A percentile compares a stretch with the other conserved stretches of the same genome.
phyloP scores from a whole-genome alignment of 129 eudicot genomes.

The Chrysanthemum seticuspe region DNA sequence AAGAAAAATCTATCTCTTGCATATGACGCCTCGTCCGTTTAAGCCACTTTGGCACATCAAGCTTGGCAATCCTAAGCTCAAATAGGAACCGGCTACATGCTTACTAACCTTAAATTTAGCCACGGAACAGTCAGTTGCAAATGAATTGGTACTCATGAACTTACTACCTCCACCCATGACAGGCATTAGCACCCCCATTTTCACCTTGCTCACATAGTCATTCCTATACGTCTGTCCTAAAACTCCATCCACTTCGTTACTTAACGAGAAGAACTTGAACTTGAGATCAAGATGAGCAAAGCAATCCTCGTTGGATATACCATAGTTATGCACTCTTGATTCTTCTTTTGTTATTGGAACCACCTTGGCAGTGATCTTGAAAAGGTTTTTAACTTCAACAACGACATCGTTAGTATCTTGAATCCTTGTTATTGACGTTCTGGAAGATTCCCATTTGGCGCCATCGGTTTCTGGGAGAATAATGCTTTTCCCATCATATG shows the following conservation, averaged over 20 bases:
- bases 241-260: slow-evolving; percentile 52
- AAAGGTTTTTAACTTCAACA: slow-evolving; percentile 46
- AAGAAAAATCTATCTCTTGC: slow-evolving; percentile 58
- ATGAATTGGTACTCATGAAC: slow-evolving; percentile 40
- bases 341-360: slow-evolving; percentile 68
- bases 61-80: slow-evolving; percentile 42
- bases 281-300: slow-evolving; percentile 86
- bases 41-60: slow-evolving; percentile 56
- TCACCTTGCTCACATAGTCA: slow-evolving; percentile 60
- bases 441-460: slow-evolving; percentile 43
- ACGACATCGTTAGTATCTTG: slow-evolving; percentile 41
- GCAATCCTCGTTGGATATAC: slow-evolving; percentile 51
- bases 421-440: slow-evolving; percentile 40
- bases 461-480: slow-evolving; percentile 39
- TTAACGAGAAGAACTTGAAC: slow-evolving; percentile 61
- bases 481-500: slow-evolving; percentile 41
- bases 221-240: slow-evolving; percentile 61
- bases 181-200: slow-evolving; percentile 72
- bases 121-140: slow-evolving; percentile 56
- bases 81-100: slow-evolving; percentile 4
- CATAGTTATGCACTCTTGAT: slow-evolving; percentile 57
- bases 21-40: slow-evolving; percentile 59
- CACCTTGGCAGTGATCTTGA: slow-evolving; percentile 61
- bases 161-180: slow-evolving; percentile 65
- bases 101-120: slow-evolving; percentile 33